Percentiles rank a stretch among this genome's conserved stretches.
These are phyloP conservation scores for Gremmenia infestans DNA, from an alignment of 2,329 filamentous ascomycete species.

Conservation along the genomic window DNA sequence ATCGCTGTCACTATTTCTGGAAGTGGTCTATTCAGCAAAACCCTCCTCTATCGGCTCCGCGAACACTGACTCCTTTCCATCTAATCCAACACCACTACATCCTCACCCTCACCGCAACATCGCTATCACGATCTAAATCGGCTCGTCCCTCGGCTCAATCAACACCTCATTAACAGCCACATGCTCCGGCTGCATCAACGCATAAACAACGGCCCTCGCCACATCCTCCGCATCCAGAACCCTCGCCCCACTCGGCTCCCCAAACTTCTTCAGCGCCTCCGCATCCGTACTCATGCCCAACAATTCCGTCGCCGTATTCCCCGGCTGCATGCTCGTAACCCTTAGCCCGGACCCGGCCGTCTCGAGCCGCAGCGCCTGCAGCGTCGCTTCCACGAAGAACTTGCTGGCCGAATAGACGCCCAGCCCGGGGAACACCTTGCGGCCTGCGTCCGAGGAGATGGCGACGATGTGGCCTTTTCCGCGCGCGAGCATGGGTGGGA, in stretches of 20 bases:
- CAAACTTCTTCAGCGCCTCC: conserved; percentile 75
- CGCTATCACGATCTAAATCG: conserved; percentile 44
- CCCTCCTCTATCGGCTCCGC: too few species aligned
- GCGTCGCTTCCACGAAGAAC: conserved; percentile 78
- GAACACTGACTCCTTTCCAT: too few species aligned
- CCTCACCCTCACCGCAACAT: too few species aligned
- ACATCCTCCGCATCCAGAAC: conserved; percentile 71
- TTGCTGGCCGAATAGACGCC: conserved; percentile 81
- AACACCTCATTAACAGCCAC: conserved; percentile 77
- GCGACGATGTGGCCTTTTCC: conserved; percentile 70
- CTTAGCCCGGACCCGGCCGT: conserved; percentile 68
- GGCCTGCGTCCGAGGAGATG: conserved; percentile 76
- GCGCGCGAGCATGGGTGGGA: conserved; percentile 67
- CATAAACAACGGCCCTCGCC: conserved; percentile 67
- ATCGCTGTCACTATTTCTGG: too few species aligned
- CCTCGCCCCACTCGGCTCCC: conserved; percentile 68
- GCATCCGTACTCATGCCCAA: conserved; percentile 69
- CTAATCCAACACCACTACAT: too few species aligned
- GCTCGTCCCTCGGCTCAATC: conserved; percentile 73
- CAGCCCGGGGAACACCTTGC: conserved; percentile 75
- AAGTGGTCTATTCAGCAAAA: too few species aligned
- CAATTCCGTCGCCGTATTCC: conserved; percentile 70
- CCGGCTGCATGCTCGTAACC: conserved; percentile 71
- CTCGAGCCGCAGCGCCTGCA: conserved; percentile 71
- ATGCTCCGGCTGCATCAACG: conserved; percentile 67